Percentiles rank a stretch among this genome's conserved stretches.
Conservation (phyloP, 1,139 yeast species). For the Pichia sp. region DNA sequence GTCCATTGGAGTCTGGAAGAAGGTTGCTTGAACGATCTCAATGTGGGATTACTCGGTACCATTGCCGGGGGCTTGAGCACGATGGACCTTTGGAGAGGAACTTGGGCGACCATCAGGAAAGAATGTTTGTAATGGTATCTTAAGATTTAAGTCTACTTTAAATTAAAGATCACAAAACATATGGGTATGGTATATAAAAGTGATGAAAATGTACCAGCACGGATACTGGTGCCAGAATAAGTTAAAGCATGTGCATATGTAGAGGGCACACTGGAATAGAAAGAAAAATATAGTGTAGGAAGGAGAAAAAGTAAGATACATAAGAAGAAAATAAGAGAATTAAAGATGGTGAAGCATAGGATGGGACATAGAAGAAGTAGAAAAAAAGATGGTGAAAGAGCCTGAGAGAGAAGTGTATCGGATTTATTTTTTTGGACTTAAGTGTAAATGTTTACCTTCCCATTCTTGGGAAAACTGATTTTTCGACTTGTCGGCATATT, state of each 20-base stretch:
- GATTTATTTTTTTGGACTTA: too few relatives aligned
- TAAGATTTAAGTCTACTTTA: not conserved
- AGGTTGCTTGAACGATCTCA: constrained; percentile 43
- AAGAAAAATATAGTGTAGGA: not conserved
- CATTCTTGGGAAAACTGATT: not conserved
- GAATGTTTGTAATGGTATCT: constrained; percentile 8
- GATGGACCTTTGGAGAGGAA: constrained; percentile 23
- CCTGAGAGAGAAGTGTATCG: too few relatives aligned
- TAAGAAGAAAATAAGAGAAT: too few relatives aligned
- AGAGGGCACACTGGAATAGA: too few relatives aligned
- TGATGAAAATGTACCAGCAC: not conserved
- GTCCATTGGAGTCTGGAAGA: constrained; percentile 55
- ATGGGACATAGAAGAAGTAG: not conserved
- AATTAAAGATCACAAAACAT: not conserved
- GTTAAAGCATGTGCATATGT: not conserved
- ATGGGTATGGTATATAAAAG: not conserved
- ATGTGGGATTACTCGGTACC: constrained; percentile 35
- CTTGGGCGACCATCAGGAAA: constrained; percentile 14
- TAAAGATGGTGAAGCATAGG: too few relatives aligned
- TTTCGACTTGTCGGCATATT: constrained; percentile 3
- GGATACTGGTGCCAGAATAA: not conserved
- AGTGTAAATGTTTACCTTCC: constrained; percentile 6
- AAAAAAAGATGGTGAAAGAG: not conserved
- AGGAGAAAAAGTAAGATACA: not conserved
- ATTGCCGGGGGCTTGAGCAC: constrained; percentile 30